Base-by-base conservation (phyloP, 371 early-diverging fungal species). In the Thermomucor indicae-seudaticae region DNA sequence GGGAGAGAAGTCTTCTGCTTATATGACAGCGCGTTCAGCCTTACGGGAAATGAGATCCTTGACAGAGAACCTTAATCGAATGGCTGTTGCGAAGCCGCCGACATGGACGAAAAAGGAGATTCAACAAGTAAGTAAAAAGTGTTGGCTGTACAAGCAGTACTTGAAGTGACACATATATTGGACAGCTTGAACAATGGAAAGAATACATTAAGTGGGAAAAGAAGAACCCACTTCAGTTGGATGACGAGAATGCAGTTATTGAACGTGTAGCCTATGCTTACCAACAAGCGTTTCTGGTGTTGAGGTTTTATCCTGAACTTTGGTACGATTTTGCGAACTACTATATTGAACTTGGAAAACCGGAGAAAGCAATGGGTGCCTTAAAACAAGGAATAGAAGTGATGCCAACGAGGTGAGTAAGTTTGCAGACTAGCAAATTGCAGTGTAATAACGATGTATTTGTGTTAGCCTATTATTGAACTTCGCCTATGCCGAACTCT, bases 21-120 rank as follows among this genome's bases (percentile, higher is more conserved):
- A 97, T 64, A 95, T 94, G 91, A 90, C 91, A 6, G 95, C 96
- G 1, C 84, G 95, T 55, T 85, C 91, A 8, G 91, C 90, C 16
- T 66, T 85, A 38, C 82, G 89, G 28, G 94, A 95, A 35, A 78
- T 93, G 67, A 77, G 83, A 35, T 68, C 77, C 19, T 69, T 91
- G 23, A 83, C 84, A 16, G 95, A 93, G 32, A 65, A 75, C 3
- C 84, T 96, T 49, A 81, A 81, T 28, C 75, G 68, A 11, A 72
- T 65, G 7, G 70, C 73, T 35, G 62, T 90, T n/a, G 85, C 94
- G 0, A 70, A 66, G 40, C 94, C 93, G n/a, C 89, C 94, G 19
- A 75, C 72, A 34, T 95, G 95, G 93, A 81, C 84, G 0, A 64
- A 82, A 17, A 72, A 77, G 23, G 96, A 95, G 53, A 42, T 80